A percentile compares a stretch with the other conserved stretches of the same genome.
phyloP scores from a whole-genome alignment of 441 rosid genomes.

The Adansonia madagascariensis region DNA sequence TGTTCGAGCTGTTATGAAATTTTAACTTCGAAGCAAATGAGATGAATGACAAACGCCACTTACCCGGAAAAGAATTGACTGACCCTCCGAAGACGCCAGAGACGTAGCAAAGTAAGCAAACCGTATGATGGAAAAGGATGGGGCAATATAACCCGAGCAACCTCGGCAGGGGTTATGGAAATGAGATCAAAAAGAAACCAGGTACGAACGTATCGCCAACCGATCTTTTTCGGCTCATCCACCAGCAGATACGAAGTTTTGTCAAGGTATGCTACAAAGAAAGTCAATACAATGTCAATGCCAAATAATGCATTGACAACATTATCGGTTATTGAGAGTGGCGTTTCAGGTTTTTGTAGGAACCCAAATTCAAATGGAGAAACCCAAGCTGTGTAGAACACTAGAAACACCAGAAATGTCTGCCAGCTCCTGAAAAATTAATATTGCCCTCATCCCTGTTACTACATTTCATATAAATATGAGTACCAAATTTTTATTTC shows the following conservation, averaged over 20 bases:
- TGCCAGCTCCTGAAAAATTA: constrained; percentile 18
- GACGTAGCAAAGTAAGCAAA: too few relatives aligned
- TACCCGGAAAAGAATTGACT: too few relatives aligned
- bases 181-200: too few relatives aligned
- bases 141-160: too few relatives aligned
- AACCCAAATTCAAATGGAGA: constrained; percentile 2
- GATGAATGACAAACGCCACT: too few relatives aligned
- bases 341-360: neutral
- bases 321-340: neutral
- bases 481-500: too few relatives aligned
- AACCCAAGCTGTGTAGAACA: constrained; percentile 4
- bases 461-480: neutral
- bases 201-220: constrained; percentile 38
- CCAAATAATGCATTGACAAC: constrained; percentile 3
- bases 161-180: too few relatives aligned
- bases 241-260: constrained; percentile 57
- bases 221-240: constrained; percentile 57
- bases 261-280: constrained; percentile 31
- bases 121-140: too few relatives aligned
- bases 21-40: too few relatives aligned
- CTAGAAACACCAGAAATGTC: neutral
- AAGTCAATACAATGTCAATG: neutral
- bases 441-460: neutral
- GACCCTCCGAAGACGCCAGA: too few relatives aligned
- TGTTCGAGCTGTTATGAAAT: too few relatives aligned